Evolutionary conservation across 306 rosid genomes (phyloP), one percentile per base, ranked within the genome.

Genomic region (Lagenaria siceraria): DNA sequence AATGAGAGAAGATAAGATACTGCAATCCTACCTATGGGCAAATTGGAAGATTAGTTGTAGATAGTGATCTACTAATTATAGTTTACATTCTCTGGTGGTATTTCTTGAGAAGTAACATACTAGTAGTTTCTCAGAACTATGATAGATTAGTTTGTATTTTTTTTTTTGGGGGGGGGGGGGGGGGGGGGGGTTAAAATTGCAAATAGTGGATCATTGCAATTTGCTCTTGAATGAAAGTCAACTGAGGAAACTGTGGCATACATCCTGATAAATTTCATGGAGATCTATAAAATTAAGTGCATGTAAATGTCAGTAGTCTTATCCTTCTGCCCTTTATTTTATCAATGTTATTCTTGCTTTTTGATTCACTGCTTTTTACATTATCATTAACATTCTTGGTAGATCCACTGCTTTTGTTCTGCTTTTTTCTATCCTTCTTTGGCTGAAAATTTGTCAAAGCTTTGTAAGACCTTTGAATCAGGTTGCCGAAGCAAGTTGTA

Each of bases 401-500:
- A 24, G 74, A 46, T 9, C 80, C 72, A 19, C 51, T 33, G 25
- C 36, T 49, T 22, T 63, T 75, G 58, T 3, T 81, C 68, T 85
- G 65, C 35, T 80, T 83, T 64, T 81, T 76, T 74, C 80, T 70
- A 21, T 80, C 82, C 62, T 85, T 80, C 75, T 38, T 69, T 10
- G 80, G 27, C 43, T 33, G 71, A 55, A 69, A 36, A 51, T 65
- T 83, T 29, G 78, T 42, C 66, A 82, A 61, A 68, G 84, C 49
- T 75, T 84, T 82, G 79, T 81, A 80, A 75, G 78, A 77, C 76
- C 81, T 79, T 25, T 88, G 92, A 71, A 87, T 63, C 72, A 53
- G 86, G 73, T 60, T 84, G 22, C 89, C 88, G 62, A 85, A 81
- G 79, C 87, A 89, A 80, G 81, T 31, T 68, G 86, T 71, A 25